Percentiles rank a stretch among this genome's conserved stretches.
Conservation (phyloP, 2,329 filamentous ascomycete genomes). For the Botryosphaeria agaves region DNA sequence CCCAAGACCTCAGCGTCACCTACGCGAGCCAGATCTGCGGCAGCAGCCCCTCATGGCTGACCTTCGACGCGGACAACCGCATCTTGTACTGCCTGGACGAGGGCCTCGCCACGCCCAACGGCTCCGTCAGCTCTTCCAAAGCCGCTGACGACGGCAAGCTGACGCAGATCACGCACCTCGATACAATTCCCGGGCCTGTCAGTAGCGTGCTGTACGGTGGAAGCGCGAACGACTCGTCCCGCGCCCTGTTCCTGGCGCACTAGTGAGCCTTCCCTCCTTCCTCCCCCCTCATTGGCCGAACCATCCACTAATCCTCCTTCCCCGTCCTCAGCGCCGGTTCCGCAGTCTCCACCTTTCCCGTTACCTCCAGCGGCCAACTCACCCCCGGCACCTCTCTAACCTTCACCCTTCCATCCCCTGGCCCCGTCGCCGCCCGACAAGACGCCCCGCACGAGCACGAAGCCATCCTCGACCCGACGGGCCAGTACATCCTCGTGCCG, state of each 20-base stretch:
- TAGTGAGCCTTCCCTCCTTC: conserved; percentile 11
- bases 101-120: conserved; percentile 29
- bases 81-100: conserved; percentile 45
- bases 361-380: conserved; percentile 18
- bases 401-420: conserved; percentile 12
- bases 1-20: conserved; percentile 22
- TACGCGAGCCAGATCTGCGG: conserved; percentile 32
- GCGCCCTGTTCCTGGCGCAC: conserved; percentile 23
- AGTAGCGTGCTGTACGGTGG: conserved; percentile 23
- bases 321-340: no score
- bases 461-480: conserved; percentile 19
- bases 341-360: neutral
- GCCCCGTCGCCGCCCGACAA: conserved; percentile 13
- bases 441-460: conserved; percentile 18
- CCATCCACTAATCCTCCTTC: no score
- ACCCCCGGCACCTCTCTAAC: conserved; percentile 17
- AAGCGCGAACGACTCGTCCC: conserved; percentile 14
- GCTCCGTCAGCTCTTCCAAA: conserved; percentile 26
- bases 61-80: conserved; percentile 31
- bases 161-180: conserved; percentile 14
- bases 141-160: conserved; percentile 22
- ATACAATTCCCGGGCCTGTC: conserved; percentile 22
- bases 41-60: conserved; percentile 42
- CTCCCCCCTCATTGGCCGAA: no score
- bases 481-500: conserved; percentile 18